Conservation (phyloP, 2,329 filamentous ascomycete species). For the Bipolaris oryzae region DNA sequence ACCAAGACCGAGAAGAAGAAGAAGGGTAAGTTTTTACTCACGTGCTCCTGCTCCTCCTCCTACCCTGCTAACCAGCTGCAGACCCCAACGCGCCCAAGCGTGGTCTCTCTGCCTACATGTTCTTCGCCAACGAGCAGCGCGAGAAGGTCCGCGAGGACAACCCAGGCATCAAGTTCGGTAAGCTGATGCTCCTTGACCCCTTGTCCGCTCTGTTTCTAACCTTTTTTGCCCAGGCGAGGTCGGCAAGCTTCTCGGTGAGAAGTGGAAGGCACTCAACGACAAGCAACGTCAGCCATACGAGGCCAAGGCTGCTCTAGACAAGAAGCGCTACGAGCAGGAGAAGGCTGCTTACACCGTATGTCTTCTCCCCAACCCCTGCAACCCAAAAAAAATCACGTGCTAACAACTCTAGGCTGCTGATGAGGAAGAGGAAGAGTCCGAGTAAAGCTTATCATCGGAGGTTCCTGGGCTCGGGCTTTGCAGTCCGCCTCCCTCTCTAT, state of each 20-base stretch:
- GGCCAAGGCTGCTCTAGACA: constrained; percentile 93
- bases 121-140: constrained; percentile 99
- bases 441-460: constrained; percentile 43
- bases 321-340: constrained; percentile 99
- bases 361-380: not conserved
- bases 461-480: constrained; percentile 16
- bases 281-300: constrained; percentile 94
- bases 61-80: constrained; percentile 48
- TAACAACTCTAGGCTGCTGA: constrained; percentile 36
- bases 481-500: constrained; percentile 12
- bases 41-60: constrained; percentile 12
- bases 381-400: constrained; percentile 1
- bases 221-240: constrained; percentile 72
- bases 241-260: constrained; percentile 96
- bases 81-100: constrained; percentile 99
- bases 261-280: constrained; percentile 95
- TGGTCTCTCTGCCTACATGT: constrained; percentile 99
- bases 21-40: constrained; percentile 62
- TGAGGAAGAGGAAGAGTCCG: constrained; percentile 51
- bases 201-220: constrained; percentile 23
- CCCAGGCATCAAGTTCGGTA: constrained; percentile 95
- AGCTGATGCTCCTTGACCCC: constrained; percentile 32
- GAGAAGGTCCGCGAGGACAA: constrained; percentile 98
- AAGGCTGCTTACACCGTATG: constrained; percentile 73
- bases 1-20: constrained; percentile 68